Evolutionary conservation across 2,329 filamentous ascomycete genomes (phyloP).

Genomic region (Lizonia empirigonia): DNA sequence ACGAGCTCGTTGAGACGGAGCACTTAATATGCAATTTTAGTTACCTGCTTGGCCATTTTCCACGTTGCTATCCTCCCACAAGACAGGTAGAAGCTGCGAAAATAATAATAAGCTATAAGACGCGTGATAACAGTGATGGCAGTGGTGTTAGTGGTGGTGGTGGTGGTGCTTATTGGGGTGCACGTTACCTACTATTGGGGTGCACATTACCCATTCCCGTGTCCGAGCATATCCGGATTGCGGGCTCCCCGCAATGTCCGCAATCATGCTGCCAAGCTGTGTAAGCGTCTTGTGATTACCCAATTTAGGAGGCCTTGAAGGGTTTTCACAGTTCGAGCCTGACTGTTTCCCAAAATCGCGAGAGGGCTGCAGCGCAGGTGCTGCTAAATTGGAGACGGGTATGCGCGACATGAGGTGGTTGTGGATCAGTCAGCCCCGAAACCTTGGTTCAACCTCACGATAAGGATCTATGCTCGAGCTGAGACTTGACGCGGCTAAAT

Average conservation of each 20-base stretch:
- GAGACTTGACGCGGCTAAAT: background rate
- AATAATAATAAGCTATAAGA: too few species aligned
- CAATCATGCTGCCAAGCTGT: constrained; percentile 2
- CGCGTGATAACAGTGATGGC: too few species aligned
- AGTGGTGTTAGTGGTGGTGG: too few species aligned
- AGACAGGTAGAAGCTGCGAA: too few species aligned
- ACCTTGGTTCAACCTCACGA: background rate
- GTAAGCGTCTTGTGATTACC: background rate
- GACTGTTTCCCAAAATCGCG: background rate
- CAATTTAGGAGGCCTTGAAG: background rate
- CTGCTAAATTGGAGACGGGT: background rate
- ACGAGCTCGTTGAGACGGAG: too few species aligned
- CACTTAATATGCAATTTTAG: too few species aligned
- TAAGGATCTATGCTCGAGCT: background rate
- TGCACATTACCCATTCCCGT: too few species aligned
- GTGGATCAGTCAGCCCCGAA: background rate
- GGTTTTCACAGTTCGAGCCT: background rate
- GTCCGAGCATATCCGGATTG: background rate
- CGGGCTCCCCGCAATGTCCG: constrained; percentile 16
- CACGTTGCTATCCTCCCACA: too few species aligned
- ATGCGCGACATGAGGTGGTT: constrained; percentile 4
- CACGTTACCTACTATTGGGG: too few species aligned
- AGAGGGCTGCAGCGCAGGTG: background rate
- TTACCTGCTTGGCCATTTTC: too few species aligned
- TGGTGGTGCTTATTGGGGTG: too few species aligned